A percentile compares a stretch with the other conserved stretches of the same genome.
Evolutionary conservation across 2,329 filamentous ascomycete genomes (phyloP).

Genomic region (Pseudopithomyces maydicus): DNA sequence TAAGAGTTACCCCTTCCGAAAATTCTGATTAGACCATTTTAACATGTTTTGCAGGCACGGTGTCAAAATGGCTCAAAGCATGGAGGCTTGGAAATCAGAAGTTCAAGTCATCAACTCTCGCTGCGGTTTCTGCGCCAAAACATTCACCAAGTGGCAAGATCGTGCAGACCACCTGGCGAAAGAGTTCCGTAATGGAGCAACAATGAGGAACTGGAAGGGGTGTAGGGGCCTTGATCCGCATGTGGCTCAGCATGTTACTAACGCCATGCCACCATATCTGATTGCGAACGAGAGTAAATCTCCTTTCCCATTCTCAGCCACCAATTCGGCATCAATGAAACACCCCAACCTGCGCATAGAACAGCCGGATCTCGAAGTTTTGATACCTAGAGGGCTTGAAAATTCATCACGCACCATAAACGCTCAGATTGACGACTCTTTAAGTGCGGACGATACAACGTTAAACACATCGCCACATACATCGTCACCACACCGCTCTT

Average conservation of each 20-base stretch:
- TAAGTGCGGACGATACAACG: constrained; percentile 23
- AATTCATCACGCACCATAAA: background rate
- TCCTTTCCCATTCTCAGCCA: constrained; percentile 55
- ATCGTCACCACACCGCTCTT: constrained; percentile 12
- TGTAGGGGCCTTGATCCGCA: constrained; percentile 58
- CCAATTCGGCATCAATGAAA: constrained; percentile 39
- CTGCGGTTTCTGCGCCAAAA: constrained; percentile 59
- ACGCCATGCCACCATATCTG: constrained; percentile 58
- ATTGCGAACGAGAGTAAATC: constrained; percentile 55
- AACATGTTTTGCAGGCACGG: constrained; percentile 47
- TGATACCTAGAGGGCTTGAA: constrained; percentile 23
- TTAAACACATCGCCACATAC: constrained; percentile 20
- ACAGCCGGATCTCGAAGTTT: constrained; percentile 31
- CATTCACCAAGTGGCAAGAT: constrained; percentile 57
- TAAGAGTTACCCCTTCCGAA: constrained; percentile 5
- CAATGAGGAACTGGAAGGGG: constrained; percentile 61
- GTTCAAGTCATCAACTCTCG: constrained; percentile 59
- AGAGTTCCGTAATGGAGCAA: constrained; percentile 59
- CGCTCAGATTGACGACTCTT: background rate
- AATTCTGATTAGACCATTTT: background rate
- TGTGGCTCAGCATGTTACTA: constrained; percentile 55
- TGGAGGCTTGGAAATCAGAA: constrained; percentile 68
- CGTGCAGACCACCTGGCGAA: constrained; percentile 59
- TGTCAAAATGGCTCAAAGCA: constrained; percentile 64
- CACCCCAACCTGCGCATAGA: background rate